Percentiles rank a stretch among this genome's conserved stretches.
Evolutionary conservation across 805 yeast genomes (phyloP).

Genomic region (Kodamaea fukazawae): DNA sequence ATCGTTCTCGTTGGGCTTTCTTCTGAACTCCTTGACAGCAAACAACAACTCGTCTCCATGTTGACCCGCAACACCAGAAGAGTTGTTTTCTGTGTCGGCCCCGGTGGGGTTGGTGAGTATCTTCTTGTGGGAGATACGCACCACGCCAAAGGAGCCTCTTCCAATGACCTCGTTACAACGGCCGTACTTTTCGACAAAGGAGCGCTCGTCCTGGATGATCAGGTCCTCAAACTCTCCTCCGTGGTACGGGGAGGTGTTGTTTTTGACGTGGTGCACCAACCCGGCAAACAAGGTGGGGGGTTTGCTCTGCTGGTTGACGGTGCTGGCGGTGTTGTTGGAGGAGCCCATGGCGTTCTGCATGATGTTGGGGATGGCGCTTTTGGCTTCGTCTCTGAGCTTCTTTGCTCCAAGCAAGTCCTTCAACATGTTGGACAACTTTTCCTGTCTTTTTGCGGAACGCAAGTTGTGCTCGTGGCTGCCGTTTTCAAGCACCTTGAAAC

Average conservation of each 20-base stretch:
- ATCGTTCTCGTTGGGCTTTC: slow-evolving; percentile 57
- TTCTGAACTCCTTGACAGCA: slow-evolving; percentile 86
- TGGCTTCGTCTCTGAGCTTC: slow-evolving; percentile 66
- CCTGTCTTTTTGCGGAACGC: slow-evolving; percentile 73
- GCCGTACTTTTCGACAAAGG: slow-evolving; percentile 88
- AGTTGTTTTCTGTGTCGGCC: not conserved
- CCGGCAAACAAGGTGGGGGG: slow-evolving; percentile 77
- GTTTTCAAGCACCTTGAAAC: slow-evolving; percentile 59
- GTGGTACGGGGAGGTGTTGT: slow-evolving; percentile 19
- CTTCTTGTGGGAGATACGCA: slow-evolving; percentile 79
- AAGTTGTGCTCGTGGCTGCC: slow-evolving; percentile 82
- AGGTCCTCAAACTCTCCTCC: slow-evolving; percentile 6
- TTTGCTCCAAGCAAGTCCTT: slow-evolving; percentile 75
- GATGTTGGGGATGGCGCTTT: slow-evolving; percentile 69
- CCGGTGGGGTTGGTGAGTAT: slow-evolving; percentile 15
- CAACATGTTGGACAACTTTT: slow-evolving; percentile 69
- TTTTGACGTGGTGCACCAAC: slow-evolving; percentile 56
- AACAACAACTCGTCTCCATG: slow-evolving; percentile 47
- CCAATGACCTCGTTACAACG: slow-evolving; percentile 94
- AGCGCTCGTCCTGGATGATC: slow-evolving; percentile 37
- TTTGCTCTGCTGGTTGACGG: slow-evolving; percentile 21
- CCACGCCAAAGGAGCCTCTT: slow-evolving; percentile 91
- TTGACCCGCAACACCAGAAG: slow-evolving; percentile 10
- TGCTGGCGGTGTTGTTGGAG: not conserved
- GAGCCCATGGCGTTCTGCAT: slow-evolving; percentile 26